Conservation (phyloP, 2,329 filamentous ascomycete genomes). For the Ascochyta koolunga region DNA sequence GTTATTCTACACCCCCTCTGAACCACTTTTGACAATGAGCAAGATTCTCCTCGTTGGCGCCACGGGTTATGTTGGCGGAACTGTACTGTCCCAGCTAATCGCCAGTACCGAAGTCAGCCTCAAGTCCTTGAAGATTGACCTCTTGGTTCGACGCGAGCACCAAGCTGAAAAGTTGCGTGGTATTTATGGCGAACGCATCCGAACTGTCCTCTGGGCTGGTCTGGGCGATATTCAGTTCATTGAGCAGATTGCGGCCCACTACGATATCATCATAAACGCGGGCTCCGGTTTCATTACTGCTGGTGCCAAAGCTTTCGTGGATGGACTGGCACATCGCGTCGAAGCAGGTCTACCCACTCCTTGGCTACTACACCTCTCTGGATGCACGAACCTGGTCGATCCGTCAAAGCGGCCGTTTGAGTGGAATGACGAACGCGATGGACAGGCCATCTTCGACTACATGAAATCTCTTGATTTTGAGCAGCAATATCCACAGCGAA, state of each 20-base stretch:
- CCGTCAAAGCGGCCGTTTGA: constrained; percentile 16
- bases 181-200: constrained; percentile 16
- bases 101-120: constrained; percentile 6
- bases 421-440: constrained; percentile 22
- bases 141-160: constrained; percentile 18
- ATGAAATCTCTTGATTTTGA: constrained; percentile 13
- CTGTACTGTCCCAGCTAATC: constrained; percentile 21
- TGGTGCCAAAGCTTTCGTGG: constrained; percentile 22
- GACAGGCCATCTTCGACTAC: constrained; percentile 14
- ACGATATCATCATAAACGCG: constrained; percentile 26
- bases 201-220: constrained; percentile 18
- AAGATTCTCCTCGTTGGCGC: constrained; percentile 24
- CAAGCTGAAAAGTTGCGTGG: constrained; percentile 13
- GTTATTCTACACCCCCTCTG: not conserved
- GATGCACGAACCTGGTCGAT: constrained; percentile 23
- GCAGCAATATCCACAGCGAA: constrained; percentile 21
- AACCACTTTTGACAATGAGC: constrained; percentile 9
- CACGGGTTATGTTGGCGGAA: constrained; percentile 24
- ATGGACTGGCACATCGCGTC: constrained; percentile 21
- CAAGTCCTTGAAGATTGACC: constrained; percentile 14
- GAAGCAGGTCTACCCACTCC: constrained; percentile 7
- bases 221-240: constrained; percentile 18
- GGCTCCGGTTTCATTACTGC: constrained; percentile 21
- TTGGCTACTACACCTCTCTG: constrained; percentile 24
- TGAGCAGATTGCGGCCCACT: constrained; percentile 17